These are phyloP conservation scores for Herpotrichia juniperi DNA, from an alignment of 2,329 filamentous ascomycete species.

Conservation along the genomic window DNA sequence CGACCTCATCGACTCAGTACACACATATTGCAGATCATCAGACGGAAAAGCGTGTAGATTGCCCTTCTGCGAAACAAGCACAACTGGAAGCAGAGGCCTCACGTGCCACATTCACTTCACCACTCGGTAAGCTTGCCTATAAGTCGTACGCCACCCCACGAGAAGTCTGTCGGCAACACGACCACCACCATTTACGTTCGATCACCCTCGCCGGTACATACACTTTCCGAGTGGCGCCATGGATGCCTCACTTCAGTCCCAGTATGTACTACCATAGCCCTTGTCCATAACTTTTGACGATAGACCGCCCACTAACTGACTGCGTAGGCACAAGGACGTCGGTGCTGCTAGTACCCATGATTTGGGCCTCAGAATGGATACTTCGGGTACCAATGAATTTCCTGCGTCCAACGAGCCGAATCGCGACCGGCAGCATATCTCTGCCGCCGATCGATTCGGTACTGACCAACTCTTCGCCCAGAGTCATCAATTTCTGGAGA, in stretches of 20 bases:
- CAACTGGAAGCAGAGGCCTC: neutral
- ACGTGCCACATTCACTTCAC: neutral
- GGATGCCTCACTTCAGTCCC: neutral
- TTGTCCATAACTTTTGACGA: too few relatives aligned
- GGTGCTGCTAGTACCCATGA: neutral
- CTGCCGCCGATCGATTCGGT: neutral
- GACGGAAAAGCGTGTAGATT: neutral
- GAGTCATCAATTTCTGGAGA: conserved; percentile 22
- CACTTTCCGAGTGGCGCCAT: neutral
- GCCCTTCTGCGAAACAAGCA: neutral
- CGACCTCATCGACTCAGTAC: neutral
- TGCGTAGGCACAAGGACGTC: neutral
- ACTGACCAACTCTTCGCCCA: conserved; percentile 2
- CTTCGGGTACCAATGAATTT: neutral
- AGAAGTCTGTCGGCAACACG: too few relatives aligned
- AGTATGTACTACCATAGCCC: neutral
- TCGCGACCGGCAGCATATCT: neutral
- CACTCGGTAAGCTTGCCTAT: too few relatives aligned
- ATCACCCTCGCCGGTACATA: neutral
- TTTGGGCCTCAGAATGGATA: neutral
- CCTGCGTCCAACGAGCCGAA: neutral
- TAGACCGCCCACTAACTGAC: neutral
- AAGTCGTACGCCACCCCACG: neutral
- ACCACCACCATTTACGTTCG: neutral
- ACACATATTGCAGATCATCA: neutral